Conservation (phyloP, 225 moss, liverwort and hornwort genomes). For the Pseudisothecium myosuroides region DNA sequence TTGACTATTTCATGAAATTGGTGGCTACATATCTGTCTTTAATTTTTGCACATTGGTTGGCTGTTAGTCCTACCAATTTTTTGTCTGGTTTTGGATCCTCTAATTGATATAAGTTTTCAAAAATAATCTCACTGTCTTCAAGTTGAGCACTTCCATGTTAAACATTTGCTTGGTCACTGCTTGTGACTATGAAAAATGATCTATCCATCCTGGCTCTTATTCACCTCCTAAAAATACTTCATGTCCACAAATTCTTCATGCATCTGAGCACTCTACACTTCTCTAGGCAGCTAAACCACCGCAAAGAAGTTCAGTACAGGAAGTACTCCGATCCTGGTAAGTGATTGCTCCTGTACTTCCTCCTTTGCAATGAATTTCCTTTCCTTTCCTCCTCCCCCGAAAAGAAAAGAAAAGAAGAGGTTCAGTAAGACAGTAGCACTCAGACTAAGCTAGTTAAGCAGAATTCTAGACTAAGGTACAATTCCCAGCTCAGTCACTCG, state of each 20-base stretch:
- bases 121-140: background rate
- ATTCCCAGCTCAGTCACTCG: background rate
- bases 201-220: background rate
- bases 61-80: background rate
- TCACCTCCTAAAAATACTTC: background rate
- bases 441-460: too few species aligned
- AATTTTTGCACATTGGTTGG: rapidly evolving
- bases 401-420: background rate
- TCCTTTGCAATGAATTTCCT: background rate
- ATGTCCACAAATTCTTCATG: background rate
- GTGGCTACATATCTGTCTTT: rapidly evolving
- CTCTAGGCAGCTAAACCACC: background rate
- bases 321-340: background rate
- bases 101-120: background rate
- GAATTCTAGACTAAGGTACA: background rate
- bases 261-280: background rate
- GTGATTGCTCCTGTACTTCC: background rate
- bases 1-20: too few species aligned
- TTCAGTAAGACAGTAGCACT: background rate
- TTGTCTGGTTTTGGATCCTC: background rate
- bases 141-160: background rate
- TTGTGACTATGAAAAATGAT: background rate
- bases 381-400: background rate
- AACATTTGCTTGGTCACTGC: background rate
- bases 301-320: background rate